These are phyloP conservation scores for Cercospora sojina DNA, from an alignment of 2,329 filamentous ascomycete genomes.

Conservation along the genomic window DNA sequence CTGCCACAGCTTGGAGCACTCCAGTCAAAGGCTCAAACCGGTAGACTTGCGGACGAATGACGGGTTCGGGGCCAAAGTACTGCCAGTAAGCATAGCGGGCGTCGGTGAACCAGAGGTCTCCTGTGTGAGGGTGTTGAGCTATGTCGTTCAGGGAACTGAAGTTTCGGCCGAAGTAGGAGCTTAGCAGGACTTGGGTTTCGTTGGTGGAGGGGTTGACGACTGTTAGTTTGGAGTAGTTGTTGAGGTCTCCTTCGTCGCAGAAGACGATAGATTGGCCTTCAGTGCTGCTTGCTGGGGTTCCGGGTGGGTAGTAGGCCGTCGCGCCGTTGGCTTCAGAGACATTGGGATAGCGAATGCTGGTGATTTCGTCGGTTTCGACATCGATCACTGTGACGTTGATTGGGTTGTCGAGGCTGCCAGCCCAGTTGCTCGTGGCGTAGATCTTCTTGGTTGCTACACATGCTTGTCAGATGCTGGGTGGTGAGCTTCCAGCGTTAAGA, in stretches of 20 bases:
- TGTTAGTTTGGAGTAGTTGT: conserved; percentile 30
- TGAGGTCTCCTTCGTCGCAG: conserved; percentile 37
- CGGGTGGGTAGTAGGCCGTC: conserved; percentile 35
- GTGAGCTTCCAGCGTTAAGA: background rate
- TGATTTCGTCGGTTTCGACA: conserved; percentile 32
- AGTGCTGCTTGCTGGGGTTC: conserved; percentile 34
- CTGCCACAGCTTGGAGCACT: conserved; percentile 56
- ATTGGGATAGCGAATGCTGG: conserved; percentile 31
- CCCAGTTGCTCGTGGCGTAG: conserved; percentile 47
- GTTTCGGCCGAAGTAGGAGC: conserved; percentile 61
- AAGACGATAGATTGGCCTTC: conserved; percentile 37
- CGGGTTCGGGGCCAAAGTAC: conserved; percentile 53
- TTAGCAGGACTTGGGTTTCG: conserved; percentile 46
- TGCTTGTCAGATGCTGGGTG: background rate
- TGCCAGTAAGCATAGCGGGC: conserved; percentile 53
- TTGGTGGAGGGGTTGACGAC: conserved; percentile 34
- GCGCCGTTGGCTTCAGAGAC: conserved; percentile 36
- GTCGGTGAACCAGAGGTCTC: conserved; percentile 63
- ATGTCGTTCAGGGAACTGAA: conserved; percentile 63
- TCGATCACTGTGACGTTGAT: conserved; percentile 40
- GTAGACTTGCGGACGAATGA: conserved; percentile 59
- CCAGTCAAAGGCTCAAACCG: conserved; percentile 54
- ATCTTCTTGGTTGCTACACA: conserved; percentile 39
- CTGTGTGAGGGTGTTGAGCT: conserved; percentile 53
- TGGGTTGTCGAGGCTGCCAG: conserved; percentile 33